These are phyloP conservation scores for Podospora sp. DNA, from an alignment of 495 filamentous ascomycete species.

Conservation along the genomic window DNA sequence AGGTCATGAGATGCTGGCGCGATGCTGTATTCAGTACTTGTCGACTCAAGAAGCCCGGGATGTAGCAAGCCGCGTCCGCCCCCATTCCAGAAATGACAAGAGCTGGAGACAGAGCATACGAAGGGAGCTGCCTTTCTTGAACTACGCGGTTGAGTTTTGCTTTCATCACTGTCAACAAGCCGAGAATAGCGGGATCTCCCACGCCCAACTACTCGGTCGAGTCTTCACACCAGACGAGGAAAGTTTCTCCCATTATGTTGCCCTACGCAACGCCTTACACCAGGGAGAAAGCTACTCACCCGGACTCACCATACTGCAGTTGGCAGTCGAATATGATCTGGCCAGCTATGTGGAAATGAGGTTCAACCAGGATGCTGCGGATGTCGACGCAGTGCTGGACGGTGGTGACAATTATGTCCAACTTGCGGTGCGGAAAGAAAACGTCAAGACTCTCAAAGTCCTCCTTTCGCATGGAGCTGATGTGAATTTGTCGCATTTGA, in stretches of 20 bases:
- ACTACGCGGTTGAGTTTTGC: slow-evolving; percentile 14
- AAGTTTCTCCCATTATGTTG: background rate
- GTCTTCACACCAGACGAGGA: slow-evolving; percentile 1
- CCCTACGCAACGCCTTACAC: background rate
- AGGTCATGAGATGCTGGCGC: slow-evolving; percentile 2
- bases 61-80: slow-evolving; percentile 4
- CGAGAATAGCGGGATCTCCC: slow-evolving; percentile 11
- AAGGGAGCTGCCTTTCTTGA: slow-evolving; percentile 10
- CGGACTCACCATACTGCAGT: slow-evolving; percentile 5
- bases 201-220: slow-evolving; percentile 6
- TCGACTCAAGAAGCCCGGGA: slow-evolving; percentile 13
- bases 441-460: slow-evolving; percentile 8
- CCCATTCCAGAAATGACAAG: background rate
- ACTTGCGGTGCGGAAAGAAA: slow-evolving; percentile 6
- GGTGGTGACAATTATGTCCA: slow-evolving; percentile 12
- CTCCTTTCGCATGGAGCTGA: slow-evolving; percentile 14
- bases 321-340: slow-evolving; percentile 18
- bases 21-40: slow-evolving; percentile 9
- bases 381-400: slow-evolving; percentile 11
- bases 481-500: slow-evolving; percentile 4
- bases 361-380: background rate
- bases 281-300: background rate
- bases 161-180: slow-evolving; percentile 19
- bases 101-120: background rate
- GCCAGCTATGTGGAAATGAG: slow-evolving; percentile 6